Percentiles rank a stretch among this genome's conserved stretches.
These are phyloP conservation scores for Bipolaris zeicola DNA, from an alignment of 2,329 filamentous ascomycete genomes.

Conservation along the genomic window DNA sequence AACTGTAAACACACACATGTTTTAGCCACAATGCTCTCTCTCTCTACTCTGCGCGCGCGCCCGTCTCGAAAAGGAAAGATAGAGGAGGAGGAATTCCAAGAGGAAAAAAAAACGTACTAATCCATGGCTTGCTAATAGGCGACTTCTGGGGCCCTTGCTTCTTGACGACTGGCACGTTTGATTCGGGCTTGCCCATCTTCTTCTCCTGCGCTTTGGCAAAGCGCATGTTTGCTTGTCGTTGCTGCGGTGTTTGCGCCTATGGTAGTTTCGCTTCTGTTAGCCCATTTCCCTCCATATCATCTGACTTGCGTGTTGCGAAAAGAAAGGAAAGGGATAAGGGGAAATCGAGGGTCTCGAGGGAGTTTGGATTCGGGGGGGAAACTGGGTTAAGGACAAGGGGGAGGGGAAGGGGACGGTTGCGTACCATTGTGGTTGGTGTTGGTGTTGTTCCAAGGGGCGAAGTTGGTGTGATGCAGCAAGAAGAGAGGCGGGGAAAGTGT, in stretches of 20 bases:
- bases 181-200: slow-evolving; percentile 71
- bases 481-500: background rate
- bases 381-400: background rate
- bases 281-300: background rate
- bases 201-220: slow-evolving; percentile 75
- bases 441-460: background rate
- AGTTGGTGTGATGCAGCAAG: background rate
- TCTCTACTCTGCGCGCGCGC: no score
- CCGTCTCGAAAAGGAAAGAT: background rate
- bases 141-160: slow-evolving; percentile 54
- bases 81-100: background rate
- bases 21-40: background rate
- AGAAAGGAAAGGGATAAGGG: background rate
- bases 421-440: background rate
- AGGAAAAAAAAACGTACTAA: slow-evolving; percentile 56
- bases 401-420: background rate
- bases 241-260: slow-evolving; percentile 82
- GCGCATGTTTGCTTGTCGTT: slow-evolving; percentile 79
- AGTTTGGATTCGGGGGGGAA: background rate
- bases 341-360: no score
- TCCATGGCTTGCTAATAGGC: slow-evolving; percentile 62
- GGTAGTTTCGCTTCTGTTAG: background rate
- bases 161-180: slow-evolving; percentile 54
- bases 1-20: slow-evolving; percentile 48
- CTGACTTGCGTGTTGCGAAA: background rate